phyloP scores from a whole-genome alignment of 352 stramenopile genomes.

The Pythium chondricola region DNA sequence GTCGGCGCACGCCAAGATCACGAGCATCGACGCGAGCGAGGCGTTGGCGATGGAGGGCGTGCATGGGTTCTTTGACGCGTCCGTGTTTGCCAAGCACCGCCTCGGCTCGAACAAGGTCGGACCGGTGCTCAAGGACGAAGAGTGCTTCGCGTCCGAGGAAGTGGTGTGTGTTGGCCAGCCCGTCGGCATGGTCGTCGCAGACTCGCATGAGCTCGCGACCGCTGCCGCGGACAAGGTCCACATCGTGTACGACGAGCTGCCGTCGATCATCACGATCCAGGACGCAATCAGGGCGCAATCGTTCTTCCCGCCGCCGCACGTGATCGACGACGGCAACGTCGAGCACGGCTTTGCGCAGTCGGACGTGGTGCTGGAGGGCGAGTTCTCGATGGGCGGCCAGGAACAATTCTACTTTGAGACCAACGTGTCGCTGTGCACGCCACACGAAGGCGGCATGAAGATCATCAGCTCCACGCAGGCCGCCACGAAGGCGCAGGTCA shows the following conservation, averaged over 20 bases:
- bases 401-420: conserved; percentile 97
- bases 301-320: conserved; percentile 84
- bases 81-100: conserved; percentile 49
- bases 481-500: conserved; percentile 89
- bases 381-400: conserved; percentile 88
- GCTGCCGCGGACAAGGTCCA: conserved; percentile 75
- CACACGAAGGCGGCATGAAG: conserved; percentile 87
- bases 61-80: conserved; percentile 77
- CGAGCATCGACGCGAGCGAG: conserved; percentile 77
- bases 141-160: conserved; percentile 72
- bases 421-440: conserved; percentile 75
- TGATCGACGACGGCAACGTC: conserved; percentile 82
- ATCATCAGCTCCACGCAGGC: conserved; percentile 94
- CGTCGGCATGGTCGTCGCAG: conserved; percentile 76
- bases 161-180: conserved; percentile 77
- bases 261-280: conserved; percentile 91
- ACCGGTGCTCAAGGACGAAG: conserved; percentile 79
- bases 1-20: conserved; percentile 70
- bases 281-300: conserved; percentile 91
- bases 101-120: conserved; percentile 80
- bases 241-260: conserved; percentile 86
- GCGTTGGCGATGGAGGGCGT: conserved; percentile 88
- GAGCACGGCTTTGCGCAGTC: conserved; percentile 56
- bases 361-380: conserved; percentile 79
- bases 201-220: conserved; percentile 74